These are phyloP conservation scores for Actinidia arguta DNA, from an alignment of 179 eudicot genomes.

Conservation along the genomic window DNA sequence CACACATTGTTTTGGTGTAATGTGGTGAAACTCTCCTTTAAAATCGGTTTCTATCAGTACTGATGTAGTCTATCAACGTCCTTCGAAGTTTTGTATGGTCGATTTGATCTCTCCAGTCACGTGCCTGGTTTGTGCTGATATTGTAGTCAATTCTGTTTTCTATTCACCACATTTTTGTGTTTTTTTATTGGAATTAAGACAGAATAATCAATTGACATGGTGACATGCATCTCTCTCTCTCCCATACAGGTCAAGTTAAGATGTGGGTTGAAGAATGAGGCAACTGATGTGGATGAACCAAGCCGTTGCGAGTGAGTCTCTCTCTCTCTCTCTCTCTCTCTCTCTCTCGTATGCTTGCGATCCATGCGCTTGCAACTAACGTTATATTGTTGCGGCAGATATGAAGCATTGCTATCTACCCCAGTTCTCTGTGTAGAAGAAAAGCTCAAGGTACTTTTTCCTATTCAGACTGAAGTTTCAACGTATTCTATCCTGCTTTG, in stretches of 20 bases:
- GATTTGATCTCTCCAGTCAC: not conserved
- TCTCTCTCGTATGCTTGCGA: not conserved
- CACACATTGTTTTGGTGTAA: conserved; percentile 8
- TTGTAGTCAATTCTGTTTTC: conserved; percentile 14
- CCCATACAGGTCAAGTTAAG: conserved; percentile 77
- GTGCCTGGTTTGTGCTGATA: not conserved
- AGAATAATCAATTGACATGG: not conserved
- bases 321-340: conserved; percentile 10
- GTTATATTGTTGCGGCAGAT: conserved; percentile 52
- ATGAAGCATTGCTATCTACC: conserved; percentile 79
- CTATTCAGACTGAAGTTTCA: not conserved
- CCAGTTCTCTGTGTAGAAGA: conserved; percentile 82
- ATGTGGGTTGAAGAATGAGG: conserved; percentile 91
- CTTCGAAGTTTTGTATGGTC: not conserved
- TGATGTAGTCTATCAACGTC: not conserved
- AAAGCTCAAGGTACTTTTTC: conserved; percentile 75
- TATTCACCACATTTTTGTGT: not conserved
- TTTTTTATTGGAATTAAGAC: not conserved
- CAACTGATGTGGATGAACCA: conserved; percentile 93
- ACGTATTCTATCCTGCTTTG: not conserved
- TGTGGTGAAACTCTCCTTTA: not conserved
- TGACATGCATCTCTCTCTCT: not conserved
- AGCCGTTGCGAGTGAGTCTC: conserved; percentile 97
- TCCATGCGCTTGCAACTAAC: not conserved
- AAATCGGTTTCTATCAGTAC: not conserved